phyloP scores from a whole-genome alignment of 305 asterid genomes.

The Fraxinus xanthoxyloides region DNA sequence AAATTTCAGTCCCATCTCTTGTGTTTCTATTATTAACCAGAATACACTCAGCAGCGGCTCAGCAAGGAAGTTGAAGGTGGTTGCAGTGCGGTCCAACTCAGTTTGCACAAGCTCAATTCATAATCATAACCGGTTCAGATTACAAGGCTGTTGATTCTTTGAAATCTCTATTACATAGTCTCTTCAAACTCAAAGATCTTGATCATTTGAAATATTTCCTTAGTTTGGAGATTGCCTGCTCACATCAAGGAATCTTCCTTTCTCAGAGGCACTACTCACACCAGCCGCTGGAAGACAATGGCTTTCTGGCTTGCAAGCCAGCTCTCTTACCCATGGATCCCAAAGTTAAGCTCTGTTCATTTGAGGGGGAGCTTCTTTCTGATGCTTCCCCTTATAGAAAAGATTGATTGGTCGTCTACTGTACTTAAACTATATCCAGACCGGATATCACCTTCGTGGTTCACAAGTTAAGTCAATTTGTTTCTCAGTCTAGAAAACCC shows the following conservation, averaged over 20 bases:
- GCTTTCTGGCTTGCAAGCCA: background rate
- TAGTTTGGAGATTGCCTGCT: too few relatives aligned
- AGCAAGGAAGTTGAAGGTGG: too few relatives aligned
- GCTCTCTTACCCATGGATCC: background rate
- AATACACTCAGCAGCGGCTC: background rate
- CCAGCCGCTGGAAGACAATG: background rate
- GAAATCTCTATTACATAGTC: too few relatives aligned
- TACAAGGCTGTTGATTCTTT: too few relatives aligned
- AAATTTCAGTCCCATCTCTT: constrained; percentile 41
- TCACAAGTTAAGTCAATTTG: background rate
- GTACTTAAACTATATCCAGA: background rate
- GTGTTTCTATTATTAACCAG: constrained; percentile 43
- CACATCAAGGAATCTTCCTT: background rate
- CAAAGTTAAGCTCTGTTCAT: background rate
- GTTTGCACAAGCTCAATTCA: too few relatives aligned
- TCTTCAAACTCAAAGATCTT: too few relatives aligned
- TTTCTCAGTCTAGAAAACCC: background rate
- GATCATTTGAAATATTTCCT: too few relatives aligned
- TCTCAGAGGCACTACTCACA: background rate
- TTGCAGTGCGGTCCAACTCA: too few relatives aligned
- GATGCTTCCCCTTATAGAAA: background rate
- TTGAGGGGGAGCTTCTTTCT: background rate
- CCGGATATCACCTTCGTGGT: background rate
- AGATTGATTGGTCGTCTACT: background rate
- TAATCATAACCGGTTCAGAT: too few relatives aligned